Evolutionary conservation across 2,329 filamentous ascomycete species (phyloP).

Genomic region (Fusarium goolgardi): DNA sequence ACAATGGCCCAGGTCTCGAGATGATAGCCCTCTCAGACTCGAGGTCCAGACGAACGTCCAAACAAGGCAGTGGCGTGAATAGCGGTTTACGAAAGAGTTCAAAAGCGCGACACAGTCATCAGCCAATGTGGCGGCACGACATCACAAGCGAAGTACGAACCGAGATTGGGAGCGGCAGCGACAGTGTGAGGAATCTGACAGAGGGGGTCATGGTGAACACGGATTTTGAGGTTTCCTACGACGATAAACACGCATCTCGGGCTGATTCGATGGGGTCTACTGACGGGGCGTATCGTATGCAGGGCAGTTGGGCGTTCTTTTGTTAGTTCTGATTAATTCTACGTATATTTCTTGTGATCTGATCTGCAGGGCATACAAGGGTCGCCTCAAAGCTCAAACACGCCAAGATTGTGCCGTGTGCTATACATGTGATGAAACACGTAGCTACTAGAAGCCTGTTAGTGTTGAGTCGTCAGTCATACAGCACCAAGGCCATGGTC

Average conservation of each 20-base stretch:
- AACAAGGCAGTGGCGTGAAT: not conserved
- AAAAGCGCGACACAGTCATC: conserved; percentile 6
- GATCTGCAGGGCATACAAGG: not conserved
- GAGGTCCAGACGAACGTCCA: conserved; percentile 16
- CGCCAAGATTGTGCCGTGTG: not conserved
- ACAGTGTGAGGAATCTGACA: conserved; percentile 42
- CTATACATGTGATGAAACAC: too few species aligned
- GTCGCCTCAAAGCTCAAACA: not conserved
- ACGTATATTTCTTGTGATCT: not conserved
- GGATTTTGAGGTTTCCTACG: conserved; percentile 44
- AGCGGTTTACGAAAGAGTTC: conserved; percentile 10
- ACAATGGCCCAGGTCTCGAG: conserved; percentile 33
- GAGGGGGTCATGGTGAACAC: conserved; percentile 41
- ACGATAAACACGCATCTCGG: conserved; percentile 28
- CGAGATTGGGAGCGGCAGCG: conserved; percentile 31
- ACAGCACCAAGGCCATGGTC: not conserved
- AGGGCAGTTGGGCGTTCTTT: not conserved
- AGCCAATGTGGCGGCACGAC: conserved; percentile 33
- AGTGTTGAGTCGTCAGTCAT: too few species aligned
- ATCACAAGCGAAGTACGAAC: conserved; percentile 3
- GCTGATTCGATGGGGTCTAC: conserved; percentile 38
- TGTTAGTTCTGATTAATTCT: not conserved
- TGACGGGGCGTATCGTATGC: conserved; percentile 32
- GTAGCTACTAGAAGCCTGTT: too few species aligned
- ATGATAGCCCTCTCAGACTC: conserved; percentile 27